phyloP scores from a whole-genome alignment of 345 rosid genomes.

The sweet orange (Citrus sinensis) region DVS_A1.0 CM039164.1:27446501-27447000 shows the following conservation, averaged over 20 bases:
- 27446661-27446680: neutral
- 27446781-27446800: neutral
- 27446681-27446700: neutral
- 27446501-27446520: no score
- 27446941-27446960: slow-evolving; percentile 8
- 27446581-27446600: no score
- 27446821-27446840: no score
- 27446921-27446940: slow-evolving; percentile 22
- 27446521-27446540: neutral
- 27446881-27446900: neutral
- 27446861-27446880: slow-evolving; percentile 14
- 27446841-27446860: slow-evolving; percentile 20
- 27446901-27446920: slow-evolving; percentile 23
- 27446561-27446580: neutral
- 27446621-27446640: neutral
- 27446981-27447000: slow-evolving; percentile 69
- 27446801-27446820: no score
- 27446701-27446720: neutral
- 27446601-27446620: neutral
- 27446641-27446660: neutral
- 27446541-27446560: neutral
- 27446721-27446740: neutral
- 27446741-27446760: neutral
- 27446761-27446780: neutral
- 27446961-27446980: slow-evolving; percentile 50